Conservation (phyloP, 148 eudicot species). For the Polygonum maritimum region DNA sequence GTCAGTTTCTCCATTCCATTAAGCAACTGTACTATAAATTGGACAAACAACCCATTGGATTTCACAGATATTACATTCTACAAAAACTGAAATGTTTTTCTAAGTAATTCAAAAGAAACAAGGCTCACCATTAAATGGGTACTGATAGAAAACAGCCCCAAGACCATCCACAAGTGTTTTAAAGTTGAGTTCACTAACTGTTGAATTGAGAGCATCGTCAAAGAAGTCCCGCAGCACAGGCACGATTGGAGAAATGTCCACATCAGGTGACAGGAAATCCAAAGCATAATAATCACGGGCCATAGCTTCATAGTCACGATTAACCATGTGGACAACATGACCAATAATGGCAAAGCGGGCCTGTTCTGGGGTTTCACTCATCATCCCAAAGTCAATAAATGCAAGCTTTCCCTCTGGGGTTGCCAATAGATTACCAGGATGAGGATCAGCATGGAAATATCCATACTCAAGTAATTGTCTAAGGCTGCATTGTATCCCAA, state of each 20-base stretch:
- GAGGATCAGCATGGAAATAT: conserved; percentile 98
- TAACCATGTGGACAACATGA: conserved; percentile 98
- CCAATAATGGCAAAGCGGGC: conserved; percentile 97
- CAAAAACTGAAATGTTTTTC: neutral
- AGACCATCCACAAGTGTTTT: conserved; percentile 95
- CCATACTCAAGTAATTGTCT: conserved; percentile 96
- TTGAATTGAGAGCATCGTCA: conserved; percentile 87
- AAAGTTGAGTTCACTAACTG: conserved; percentile 97
- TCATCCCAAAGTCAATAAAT: conserved; percentile 98
- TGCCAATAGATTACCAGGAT: conserved; percentile 98
- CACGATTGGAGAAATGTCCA: conserved; percentile 91
- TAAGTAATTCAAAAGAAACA: conserved; percentile 6
- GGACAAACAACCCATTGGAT: neutral
- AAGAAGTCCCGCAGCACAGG: conserved; percentile 83
- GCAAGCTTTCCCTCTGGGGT: conserved; percentile 99
- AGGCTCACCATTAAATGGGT: conserved; percentile 86
- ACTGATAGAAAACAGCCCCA: conserved; percentile 87
- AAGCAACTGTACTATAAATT: neutral
- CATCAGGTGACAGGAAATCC: conserved; percentile 84
- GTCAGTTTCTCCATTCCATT: neutral
- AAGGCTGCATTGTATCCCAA: conserved; percentile 96
- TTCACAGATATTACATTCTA: neutral
- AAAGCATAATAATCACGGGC: conserved; percentile 93
- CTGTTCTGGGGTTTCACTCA: conserved; percentile 99
- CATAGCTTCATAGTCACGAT: conserved; percentile 99